phyloP scores from a whole-genome alignment of 2,329 filamentous ascomycete genomes.

The Hypoxylon sp. region DNA sequence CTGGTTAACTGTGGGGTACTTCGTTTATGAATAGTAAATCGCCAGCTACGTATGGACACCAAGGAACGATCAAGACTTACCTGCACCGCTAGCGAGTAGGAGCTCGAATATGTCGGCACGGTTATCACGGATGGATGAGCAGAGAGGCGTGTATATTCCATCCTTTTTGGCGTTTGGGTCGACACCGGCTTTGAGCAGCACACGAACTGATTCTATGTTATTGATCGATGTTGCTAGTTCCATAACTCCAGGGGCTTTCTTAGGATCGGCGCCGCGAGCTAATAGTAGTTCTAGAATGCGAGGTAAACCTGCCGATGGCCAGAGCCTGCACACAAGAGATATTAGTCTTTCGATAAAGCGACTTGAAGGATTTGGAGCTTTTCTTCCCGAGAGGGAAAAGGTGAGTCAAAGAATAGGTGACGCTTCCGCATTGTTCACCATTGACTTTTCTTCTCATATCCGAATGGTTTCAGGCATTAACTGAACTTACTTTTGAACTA shows the following conservation, averaged over 20 bases:
- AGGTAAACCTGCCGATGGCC: conserved; percentile 36
- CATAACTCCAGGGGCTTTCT: conserved; percentile 72
- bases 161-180: conserved; percentile 73
- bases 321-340: conserved; percentile 25
- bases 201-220: conserved; percentile 70
- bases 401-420: not conserved
- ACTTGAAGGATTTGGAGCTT: not conserved
- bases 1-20: not conserved
- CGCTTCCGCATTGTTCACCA: not conserved
- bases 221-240: conserved; percentile 73
- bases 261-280: conserved; percentile 68
- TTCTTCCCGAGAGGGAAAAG: not conserved
- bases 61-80: conserved; percentile 18
- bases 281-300: conserved; percentile 61
- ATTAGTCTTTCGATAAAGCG: conserved; percentile 6
- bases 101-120: conserved; percentile 71
- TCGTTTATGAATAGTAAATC: no score
- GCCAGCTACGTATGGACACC: no score
- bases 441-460: not conserved
- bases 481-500: conserved; percentile 15
- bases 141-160: conserved; percentile 75
- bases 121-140: conserved; percentile 76
- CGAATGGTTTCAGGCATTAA: not conserved
- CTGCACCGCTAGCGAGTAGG: conserved; percentile 66
- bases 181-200: conserved; percentile 70